Evolutionary conservation across 768 basidiomycete species (phyloP).

Genomic region (Mycena capillaripes): DNA sequence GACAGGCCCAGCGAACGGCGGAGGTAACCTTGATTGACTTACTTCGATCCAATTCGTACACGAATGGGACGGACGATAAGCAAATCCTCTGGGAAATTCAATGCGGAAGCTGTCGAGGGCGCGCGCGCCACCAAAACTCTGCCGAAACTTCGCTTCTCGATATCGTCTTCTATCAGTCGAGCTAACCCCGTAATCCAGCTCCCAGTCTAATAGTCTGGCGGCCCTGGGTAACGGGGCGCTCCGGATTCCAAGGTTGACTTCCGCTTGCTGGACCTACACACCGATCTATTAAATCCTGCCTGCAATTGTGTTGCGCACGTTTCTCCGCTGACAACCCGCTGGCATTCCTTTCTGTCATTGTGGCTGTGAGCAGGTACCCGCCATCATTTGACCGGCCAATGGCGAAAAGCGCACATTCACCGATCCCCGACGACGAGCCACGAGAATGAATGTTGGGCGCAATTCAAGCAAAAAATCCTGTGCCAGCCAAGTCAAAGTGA

Average conservation of each 20-base stretch:
- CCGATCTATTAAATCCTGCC: no score
- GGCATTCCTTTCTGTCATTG: no score
- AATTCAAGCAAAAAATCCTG: no score
- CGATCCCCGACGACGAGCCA: background rate
- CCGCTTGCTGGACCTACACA: no score
- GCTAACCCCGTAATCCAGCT: background rate
- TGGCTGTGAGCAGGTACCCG: no score
- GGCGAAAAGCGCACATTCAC: constrained; percentile 17
- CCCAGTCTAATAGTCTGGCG: background rate
- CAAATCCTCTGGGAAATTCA: constrained; percentile 11
- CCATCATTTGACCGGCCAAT: background rate
- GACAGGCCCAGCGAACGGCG: background rate
- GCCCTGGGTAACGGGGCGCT: no score
- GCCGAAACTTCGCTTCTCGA: constrained; percentile 4
- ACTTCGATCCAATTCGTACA: background rate
- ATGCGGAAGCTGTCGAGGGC: constrained; percentile 6
- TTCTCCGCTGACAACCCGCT: no score
- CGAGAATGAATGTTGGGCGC: background rate
- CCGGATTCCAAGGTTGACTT: no score
- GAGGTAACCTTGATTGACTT: constrained; percentile 23
- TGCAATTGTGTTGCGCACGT: no score
- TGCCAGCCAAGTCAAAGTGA: no score
- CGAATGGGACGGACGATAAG: constrained; percentile 22
- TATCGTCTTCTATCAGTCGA: background rate
- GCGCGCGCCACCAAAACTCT: background rate